These are phyloP conservation scores for Paracoccidioides lutzii DNA, from an alignment of 2,329 filamentous ascomycete species.

Conservation along the genomic window DNA sequence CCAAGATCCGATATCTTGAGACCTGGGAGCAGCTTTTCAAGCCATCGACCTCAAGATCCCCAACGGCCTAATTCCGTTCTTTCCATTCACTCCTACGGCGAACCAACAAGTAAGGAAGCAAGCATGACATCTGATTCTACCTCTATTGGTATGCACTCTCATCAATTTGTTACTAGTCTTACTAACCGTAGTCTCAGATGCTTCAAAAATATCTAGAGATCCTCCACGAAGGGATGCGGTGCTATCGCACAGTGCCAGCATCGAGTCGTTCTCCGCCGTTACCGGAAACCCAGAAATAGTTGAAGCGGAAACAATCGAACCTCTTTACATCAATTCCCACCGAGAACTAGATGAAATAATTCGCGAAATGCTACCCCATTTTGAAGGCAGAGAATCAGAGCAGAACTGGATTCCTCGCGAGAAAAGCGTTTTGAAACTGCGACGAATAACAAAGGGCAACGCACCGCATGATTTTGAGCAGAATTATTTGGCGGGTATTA, in stretches of 20 bases:
- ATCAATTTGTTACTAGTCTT: not conserved
- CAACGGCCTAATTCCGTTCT: conserved; percentile 17
- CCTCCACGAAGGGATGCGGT: conserved; percentile 6
- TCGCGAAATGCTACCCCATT: conserved; percentile 64
- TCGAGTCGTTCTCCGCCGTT: conserved; percentile 8
- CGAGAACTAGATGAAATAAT: conserved; percentile 82
- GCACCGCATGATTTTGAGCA: conserved; percentile 62
- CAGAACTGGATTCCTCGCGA: conserved; percentile 85
- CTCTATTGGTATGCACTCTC: conserved; percentile 1
- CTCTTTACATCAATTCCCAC: conserved; percentile 68
- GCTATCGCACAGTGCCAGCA: conserved; percentile 8
- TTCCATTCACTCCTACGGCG: conserved; percentile 9
- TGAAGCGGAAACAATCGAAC: conserved; percentile 61
- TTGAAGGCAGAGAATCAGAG: conserved; percentile 81
- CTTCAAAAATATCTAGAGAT: conserved; percentile 2
- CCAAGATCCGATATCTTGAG: conserved; percentile 13
- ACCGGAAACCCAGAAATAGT: conserved; percentile 15
- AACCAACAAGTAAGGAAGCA: conserved; percentile 8
- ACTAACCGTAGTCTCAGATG: conserved; percentile 1
- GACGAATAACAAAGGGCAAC: conserved; percentile 72
- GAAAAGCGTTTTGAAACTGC: conserved; percentile 62
- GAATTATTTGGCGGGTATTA: conserved; percentile 57
- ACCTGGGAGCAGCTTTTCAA: conserved; percentile 16
- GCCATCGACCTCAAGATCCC: conserved; percentile 12
- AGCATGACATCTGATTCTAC: not conserved